Evolutionary conservation across 495 filamentous ascomycete genomes (phyloP), one percentile per base, ranked within the genome.

Genomic region (Rostrohypoxylon terebratum): DNA sequence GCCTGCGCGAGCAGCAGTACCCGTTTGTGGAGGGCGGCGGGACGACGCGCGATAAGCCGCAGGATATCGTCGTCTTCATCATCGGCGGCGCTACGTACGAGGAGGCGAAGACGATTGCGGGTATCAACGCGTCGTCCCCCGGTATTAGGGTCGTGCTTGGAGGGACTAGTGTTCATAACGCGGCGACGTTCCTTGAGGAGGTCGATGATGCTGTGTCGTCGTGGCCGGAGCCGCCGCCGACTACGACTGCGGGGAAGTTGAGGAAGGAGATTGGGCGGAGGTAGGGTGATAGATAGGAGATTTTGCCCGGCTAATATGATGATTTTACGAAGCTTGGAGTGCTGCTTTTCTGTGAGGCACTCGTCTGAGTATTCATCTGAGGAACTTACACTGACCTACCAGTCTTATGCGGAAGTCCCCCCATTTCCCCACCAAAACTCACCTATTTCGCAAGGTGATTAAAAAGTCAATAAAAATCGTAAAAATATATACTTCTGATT

Each of bases 51-150:
- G 96, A 98, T 74, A 99, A 98, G 76, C 96, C 96, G 20, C 96
- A 99, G 78, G 96, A 99, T 79, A 91, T 98, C 47, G 87, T 99
- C 40, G 87, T 98, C 14, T 98, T 99, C 76, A 92, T 98, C 76
- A 85, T 97, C 55, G 96, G 96, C 20, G 96, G 96, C 5, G 89
- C 89, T 3, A 99, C 96, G 1, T 98, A 97, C 76, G 96, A 98
- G 79, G 96, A 99, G 80, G 94, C 96, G 2, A 97, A 96, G 84
- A 92, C 92, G 84, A 89, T 98, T 2, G 94, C 95, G 6, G 89
- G 94, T 74, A 88, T 98, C 67, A 99, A 98, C 83, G 94, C 94
- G 23, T 92, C 90, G 58, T 91, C 91, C 6, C 96, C 95, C 0
- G 96, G 96, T 1, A 86, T 98, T 1, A 84, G 96, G 63, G 90